These are phyloP conservation scores for Globisporangium cystogenes DNA, from an alignment of 352 stramenopile genomes.

Conservation along the genomic window DNA sequence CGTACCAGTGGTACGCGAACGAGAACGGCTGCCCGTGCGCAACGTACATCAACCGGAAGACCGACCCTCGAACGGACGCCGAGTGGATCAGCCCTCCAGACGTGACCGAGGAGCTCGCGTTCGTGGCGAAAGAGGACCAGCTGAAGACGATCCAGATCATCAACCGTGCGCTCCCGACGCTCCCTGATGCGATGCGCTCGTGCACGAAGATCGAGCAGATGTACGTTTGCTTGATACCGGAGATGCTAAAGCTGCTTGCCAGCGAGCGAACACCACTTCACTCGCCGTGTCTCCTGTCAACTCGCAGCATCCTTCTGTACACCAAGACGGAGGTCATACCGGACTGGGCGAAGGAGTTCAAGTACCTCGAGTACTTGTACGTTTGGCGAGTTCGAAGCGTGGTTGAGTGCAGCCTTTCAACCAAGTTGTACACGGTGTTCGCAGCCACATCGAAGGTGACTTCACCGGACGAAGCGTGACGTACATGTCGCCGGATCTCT, in stretches of 20 bases:
- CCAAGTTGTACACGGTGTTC: no score
- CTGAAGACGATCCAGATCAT: constrained; percentile 39
- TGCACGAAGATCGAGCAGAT: constrained; percentile 27
- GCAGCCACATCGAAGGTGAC: no score
- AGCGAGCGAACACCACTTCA: no score
- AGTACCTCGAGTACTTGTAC: constrained; percentile 28
- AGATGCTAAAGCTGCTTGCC: no score
- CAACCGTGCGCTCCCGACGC: constrained; percentile 26
- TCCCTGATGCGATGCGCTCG: constrained; percentile 25
- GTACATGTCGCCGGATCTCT: no score
- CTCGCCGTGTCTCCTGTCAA: no score
- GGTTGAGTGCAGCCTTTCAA: no score
- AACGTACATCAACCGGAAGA: constrained; percentile 31
- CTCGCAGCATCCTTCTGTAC: constrained; percentile 25
- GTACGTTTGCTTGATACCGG: constrained; percentile 6
- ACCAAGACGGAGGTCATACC: constrained; percentile 24
- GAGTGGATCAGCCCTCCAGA: constrained; percentile 36
- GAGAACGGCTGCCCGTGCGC: constrained; percentile 24
- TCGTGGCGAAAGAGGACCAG: constrained; percentile 24
- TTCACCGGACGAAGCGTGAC: no score
- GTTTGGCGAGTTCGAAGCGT: no score
- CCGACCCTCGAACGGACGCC: constrained; percentile 17
- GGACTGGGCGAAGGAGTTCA: constrained; percentile 20
- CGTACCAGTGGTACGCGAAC: constrained; percentile 30
- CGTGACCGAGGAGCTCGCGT: constrained; percentile 16